Evolutionary conservation across 805 yeast species (phyloP), one percentile per base, ranked within the genome.

Genomic region (Ogataea polymorpha): DNA sequence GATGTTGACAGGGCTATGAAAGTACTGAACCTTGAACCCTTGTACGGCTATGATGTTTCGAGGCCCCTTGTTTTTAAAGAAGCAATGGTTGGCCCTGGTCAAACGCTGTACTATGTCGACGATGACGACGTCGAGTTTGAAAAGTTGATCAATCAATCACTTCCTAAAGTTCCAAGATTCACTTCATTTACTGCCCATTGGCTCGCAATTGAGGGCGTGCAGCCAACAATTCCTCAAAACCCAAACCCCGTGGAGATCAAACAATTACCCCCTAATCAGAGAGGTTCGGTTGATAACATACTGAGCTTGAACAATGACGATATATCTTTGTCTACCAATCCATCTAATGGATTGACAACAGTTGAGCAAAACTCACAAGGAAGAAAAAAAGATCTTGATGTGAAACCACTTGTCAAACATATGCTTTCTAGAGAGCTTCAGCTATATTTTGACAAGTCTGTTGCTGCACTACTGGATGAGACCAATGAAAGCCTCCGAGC

Each of bases 141-240:
- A 59, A 86, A 86, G 56, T 70, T 95, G 42, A 86, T 93, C 51
- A 91, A 93, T 59, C 91, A 85, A 59, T 97, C 96, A 23, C 69
- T 93, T 45, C 99, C 99, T 5, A 87, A 84, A 55, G 96, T 95
- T 3, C 99, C 99, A 4, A 75, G 98, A 44, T 81, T 83, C 45
- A 82, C 95, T 2, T 82, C 96, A 0, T 90, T 86, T 62, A 89
- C 98, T 0, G 95, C 97, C 5, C 95, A 86, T 61, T 91, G 99
- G 98, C 71, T 95, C 23, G 98, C 99, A 0, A 86, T 93, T 39
- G 99, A 93, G 64, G 99, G 99, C 43, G 96, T 93, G 7, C 99
- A 93, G 59, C 99, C 99, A 1, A 82, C 93, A 23, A 91, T 93
- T 41, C 95, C 97, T 2, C 99, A 95, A 65, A 93, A 93, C 66